Evolutionary conservation across 306 rosid species (phyloP), one percentile per base, ranked within the genome.

Genomic region (Lathyrus oleraceus): DNA sequence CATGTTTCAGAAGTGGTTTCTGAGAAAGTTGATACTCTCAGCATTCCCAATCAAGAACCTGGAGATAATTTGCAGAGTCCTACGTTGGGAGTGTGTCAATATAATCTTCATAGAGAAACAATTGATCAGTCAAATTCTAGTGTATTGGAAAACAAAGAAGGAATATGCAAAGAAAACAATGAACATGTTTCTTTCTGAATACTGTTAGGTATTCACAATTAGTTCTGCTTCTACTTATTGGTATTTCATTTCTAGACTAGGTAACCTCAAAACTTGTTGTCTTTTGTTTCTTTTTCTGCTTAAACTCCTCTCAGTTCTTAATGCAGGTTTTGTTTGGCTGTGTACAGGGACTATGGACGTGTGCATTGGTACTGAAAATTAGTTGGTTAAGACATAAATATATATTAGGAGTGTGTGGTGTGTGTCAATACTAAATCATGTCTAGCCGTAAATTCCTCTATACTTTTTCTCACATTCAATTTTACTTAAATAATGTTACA

Each of bases 1-100:
- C 81, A 81, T 65, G 82, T 88, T 45, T 64, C 91, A 13, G 88
- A 94, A 81, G 92, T 83, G 76, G 75, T 78, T 43, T 76, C 79
- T 69, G 88, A 85, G 77, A 76, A 76, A 72, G 79, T 76, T 71
- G 83, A 65, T 63, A 40, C 78, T 72, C 76, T 35, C 39, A 19
- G 21, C 47, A 57, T 21, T 52, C 74, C 69, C 61, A 77, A 27
- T 74, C 71, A 60, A 51, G 78, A 70, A 57, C 40, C 68, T 38
- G 58, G 25, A 23, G 79, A 73, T 57, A 44, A 51, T 63, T 57
- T 68, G 65, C 82, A 47, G 76, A 68, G 20, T 77, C 48, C 56
- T 21, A 16, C 66, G 56, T 28, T 58, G 80, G 67, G 51, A 51
- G 71, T 9, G 21, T 58, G 59, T 71, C 74, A 19, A 47, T 77